Evolutionary conservation across 441 rosid genomes (phyloP), one percentile per base, ranked within the genome.

Genomic region (Populus trichocarpa): DNA sequence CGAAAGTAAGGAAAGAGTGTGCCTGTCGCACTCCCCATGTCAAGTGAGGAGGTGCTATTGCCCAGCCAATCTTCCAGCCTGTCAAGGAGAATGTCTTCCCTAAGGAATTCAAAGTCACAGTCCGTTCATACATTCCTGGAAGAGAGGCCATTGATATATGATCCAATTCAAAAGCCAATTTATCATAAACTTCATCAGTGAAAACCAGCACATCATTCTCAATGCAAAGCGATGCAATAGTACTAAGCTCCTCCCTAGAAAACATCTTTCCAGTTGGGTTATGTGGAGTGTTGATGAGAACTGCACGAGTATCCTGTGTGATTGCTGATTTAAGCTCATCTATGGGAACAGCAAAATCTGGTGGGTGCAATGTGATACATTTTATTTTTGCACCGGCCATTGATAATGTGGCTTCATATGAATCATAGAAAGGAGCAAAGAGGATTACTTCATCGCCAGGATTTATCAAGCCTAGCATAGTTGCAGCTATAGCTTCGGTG

Each of bases 1-100:
- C 88, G 46, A 96, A 96, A 11, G 99, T 96, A 72, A 96, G 97
- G 87, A 73, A 93, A 66, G 99, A 85, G 57, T 91, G 99, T 1
- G 97, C 99, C 85, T 89, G 92, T 32, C 93, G 85, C 65, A 93
- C 88, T 79, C 99, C 99, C 95, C 98, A 92, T 22, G 93, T 89
- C 77, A 93, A 68, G 83, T 93, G 94, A 25, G 94, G 90, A 0
- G 97, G 95, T 1, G 99, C 97, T 7, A 93, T 91, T 4, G 97
- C 97, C 98, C 32, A 95, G 28, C 99, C 99, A 33, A 93, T 91
- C 86, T 91, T 93, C 99, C 99, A 95, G 8, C 99, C 98, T 0
- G 96, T 95, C 79, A 95, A 85, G 40, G 96, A 95, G 84, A 91
- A 95, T 12, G 97, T 93, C 88, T 93, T 95, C 70, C 97, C 98